Percentiles rank a stretch among this genome's conserved stretches.
Conservation (phyloP, 352 stramenopile species). For the Phytophthora pisi region DNA sequence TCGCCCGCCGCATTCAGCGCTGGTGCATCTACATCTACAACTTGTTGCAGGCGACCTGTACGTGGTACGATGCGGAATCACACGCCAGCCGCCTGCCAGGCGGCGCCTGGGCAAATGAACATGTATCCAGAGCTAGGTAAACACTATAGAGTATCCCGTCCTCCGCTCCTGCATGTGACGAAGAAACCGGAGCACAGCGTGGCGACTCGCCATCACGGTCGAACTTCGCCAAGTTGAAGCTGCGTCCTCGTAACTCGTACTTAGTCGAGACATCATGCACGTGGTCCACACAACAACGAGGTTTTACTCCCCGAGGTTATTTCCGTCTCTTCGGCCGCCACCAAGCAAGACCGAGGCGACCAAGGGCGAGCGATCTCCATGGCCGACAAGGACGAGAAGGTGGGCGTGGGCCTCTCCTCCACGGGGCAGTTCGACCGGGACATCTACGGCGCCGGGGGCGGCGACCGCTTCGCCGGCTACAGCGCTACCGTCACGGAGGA, state of each 20-base stretch:
- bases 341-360: not conserved
- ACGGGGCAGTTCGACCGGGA: slow-evolving; percentile 78
- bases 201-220: too few relatives aligned
- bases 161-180: too few relatives aligned
- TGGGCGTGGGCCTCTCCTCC: slow-evolving; percentile 62
- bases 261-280: not conserved
- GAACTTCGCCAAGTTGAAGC: not conserved
- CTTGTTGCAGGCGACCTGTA: not conserved
- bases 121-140: not conserved
- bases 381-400: slow-evolving; percentile 47
- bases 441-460: slow-evolving; percentile 56
- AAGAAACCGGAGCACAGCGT: too few relatives aligned
- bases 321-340: not conserved
- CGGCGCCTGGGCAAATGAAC: not conserved
- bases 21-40: not conserved
- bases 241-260: not conserved
- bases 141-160: not conserved
- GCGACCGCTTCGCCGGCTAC: slow-evolving; percentile 68
- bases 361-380: slow-evolving; percentile 16
- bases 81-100: not conserved
- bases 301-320: not conserved
- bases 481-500: slow-evolving; percentile 62
- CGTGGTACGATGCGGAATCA: not conserved
- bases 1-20: not conserved
- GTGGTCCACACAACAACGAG: not conserved